A percentile compares a stretch with the other conserved stretches of the same genome.
phyloP scores from a whole-genome alignment of 2,329 filamentous ascomycete species.

The Phaeosphaeria sp. region DNA sequence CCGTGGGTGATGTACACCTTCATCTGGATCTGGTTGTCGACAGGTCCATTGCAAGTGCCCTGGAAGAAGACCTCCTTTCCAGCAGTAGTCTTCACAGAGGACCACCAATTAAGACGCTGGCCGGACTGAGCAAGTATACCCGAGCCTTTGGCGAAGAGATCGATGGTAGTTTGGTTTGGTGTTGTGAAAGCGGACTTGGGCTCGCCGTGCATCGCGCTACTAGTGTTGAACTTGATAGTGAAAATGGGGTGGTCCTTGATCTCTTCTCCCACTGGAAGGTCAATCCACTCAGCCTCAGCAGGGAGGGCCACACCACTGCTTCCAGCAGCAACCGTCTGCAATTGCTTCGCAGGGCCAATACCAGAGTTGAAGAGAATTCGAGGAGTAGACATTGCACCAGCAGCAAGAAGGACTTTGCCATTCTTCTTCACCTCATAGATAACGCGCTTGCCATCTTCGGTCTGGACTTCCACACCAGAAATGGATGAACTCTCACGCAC shows the following conservation, averaged over 20 bases:
- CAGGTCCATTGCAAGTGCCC: slow-evolving; percentile 55
- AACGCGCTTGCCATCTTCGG: slow-evolving; percentile 47
- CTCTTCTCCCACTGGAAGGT: slow-evolving; percentile 56
- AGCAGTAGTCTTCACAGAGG: slow-evolving; percentile 52
- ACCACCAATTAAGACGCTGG: slow-evolving; percentile 59
- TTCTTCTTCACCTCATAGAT: slow-evolving; percentile 62
- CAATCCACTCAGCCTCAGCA: slow-evolving; percentile 54
- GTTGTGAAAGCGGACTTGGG: slow-evolving; percentile 31
- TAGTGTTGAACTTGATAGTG: slow-evolving; percentile 42
- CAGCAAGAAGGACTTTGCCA: slow-evolving; percentile 71
- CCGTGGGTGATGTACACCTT: slow-evolving; percentile 68
- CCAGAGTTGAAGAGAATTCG: slow-evolving; percentile 73
- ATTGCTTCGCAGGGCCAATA: slow-evolving; percentile 66
- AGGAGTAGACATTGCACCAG: slow-evolving; percentile 71
- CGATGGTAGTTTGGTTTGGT: slow-evolving; percentile 37
- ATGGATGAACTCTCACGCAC: slow-evolving; percentile 67
- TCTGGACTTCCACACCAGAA: slow-evolving; percentile 68
- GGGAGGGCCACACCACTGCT: slow-evolving; percentile 51
- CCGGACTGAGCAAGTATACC: slow-evolving; percentile 56
- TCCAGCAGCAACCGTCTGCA: slow-evolving; percentile 53
- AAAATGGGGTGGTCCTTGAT: slow-evolving; percentile 51
- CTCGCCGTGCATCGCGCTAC: slow-evolving; percentile 22
- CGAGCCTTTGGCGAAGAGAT: slow-evolving; percentile 42
- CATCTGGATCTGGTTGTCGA: slow-evolving; percentile 44
- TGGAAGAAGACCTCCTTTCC: slow-evolving; percentile 50